Base-by-base conservation (phyloP, 2,329 filamentous ascomycete species). In the Pseudogymnoascus sp. region DNA sequence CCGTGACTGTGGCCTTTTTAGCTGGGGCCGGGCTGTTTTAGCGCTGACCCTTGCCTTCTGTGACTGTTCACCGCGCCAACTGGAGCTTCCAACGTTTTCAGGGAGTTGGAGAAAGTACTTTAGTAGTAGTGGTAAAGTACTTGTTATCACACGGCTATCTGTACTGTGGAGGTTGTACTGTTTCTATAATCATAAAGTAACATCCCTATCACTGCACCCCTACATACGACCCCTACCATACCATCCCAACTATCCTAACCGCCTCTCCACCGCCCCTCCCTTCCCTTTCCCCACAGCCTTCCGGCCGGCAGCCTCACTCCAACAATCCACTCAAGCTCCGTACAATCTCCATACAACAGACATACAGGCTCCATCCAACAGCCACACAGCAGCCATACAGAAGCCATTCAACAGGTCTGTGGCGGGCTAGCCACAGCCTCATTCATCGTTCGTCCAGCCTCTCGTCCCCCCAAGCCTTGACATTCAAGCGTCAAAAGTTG, bases 1-100 rank as follows among this genome's bases (percentile, higher is more conserved):
- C 48, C 48, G 29, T 55, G 48, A 55, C 48, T 27, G 13, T 27
- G 48, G 27, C 29, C 27, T 55, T 55, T 27, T 55, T 55, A 55
- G 48, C 48, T 21, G 48, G 29, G 48, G 5, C 29, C 29, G 7
- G 48, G 48, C 48, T 55, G 48, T 4, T 33, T 55, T 55, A 35
- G 48, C 48, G 48, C 29, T 35, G 15, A 55, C 29, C 45, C 48
- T 35, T 35, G 13, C 48, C 27, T 15, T 27, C 8, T 52, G 45
- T 52, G 27, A 52, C 45, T 52, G 45, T 52, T 52, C 45, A 52
- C 45, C 45, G 25, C 45, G 27, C 13, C 45, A 52, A 52, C 45
- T 52, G 27, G 13, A 52, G 45, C 45, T 52, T 52, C 45, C n/a
- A 52, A 15, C n/a, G 45, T 52, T 52, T 15, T 25, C n/a, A 52